Percentiles rank a stretch among this genome's conserved stretches.
Conservation (phyloP, 1,284 basidiomycete species). For the Ustilago trichophora region DNA sequence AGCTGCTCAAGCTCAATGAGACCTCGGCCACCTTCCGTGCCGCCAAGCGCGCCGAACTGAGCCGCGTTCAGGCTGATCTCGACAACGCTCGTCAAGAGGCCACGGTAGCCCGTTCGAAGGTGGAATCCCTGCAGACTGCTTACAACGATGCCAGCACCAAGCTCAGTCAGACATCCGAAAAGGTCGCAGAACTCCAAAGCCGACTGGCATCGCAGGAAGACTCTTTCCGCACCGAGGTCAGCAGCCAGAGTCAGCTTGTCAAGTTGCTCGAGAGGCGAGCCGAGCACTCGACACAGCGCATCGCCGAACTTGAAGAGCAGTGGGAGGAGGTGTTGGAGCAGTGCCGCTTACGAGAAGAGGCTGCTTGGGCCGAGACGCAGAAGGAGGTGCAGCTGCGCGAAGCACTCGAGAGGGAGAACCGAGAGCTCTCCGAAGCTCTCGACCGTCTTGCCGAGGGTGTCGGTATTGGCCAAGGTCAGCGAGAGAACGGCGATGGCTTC, state of each 20-base stretch:
- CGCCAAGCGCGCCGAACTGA: constrained; percentile 73
- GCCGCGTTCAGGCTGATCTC: constrained; percentile 77
- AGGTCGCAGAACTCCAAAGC: constrained; percentile 76
- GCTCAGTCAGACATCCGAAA: constrained; percentile 76
- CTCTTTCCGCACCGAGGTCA: constrained; percentile 78
- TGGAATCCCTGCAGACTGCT: constrained; percentile 76
- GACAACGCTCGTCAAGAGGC: constrained; percentile 76
- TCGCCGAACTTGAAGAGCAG: constrained; percentile 79
- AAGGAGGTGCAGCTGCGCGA: constrained; percentile 68
- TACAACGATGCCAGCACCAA: constrained; percentile 76
- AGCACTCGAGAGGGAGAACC: constrained; percentile 67
- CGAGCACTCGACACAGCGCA: constrained; percentile 78
- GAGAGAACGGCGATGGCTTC: constrained; percentile 36
- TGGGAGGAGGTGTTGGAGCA: constrained; percentile 78
- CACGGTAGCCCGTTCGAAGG: constrained; percentile 73
- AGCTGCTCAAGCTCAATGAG: constrained; percentile 56
- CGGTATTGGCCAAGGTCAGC: constrained; percentile 52
- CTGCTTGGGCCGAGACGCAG: constrained; percentile 75
- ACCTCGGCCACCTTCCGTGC: constrained; percentile 41
- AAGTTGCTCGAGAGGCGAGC: constrained; percentile 84
- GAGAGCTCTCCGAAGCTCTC: constrained; percentile 59
- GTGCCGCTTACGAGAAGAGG: constrained; percentile 75
- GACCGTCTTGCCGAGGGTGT: constrained; percentile 62
- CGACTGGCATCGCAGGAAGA: constrained; percentile 81
- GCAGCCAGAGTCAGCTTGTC: constrained; percentile 76